These are phyloP conservation scores for Malus hybrid DNA, from an alignment of 331 rosid genomes.

Conservation along the genomic window DNA sequence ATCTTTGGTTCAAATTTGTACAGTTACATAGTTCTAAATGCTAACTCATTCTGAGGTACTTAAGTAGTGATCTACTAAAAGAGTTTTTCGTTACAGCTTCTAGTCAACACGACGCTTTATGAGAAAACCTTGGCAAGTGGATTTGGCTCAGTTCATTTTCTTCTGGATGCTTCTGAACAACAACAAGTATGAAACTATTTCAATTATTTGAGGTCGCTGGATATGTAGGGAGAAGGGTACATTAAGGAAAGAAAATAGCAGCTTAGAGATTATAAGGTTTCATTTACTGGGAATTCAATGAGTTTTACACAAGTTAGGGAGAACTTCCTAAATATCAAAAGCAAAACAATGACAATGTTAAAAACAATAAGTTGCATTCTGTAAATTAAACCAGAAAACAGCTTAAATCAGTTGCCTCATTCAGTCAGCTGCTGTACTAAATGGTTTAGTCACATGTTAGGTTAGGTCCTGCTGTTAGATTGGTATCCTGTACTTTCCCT, in stretches of 20 bases:
- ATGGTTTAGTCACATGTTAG: not conserved
- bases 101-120: constrained; percentile 86
- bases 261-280: not conserved
- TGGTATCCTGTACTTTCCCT: not conserved
- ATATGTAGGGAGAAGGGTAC: not conserved
- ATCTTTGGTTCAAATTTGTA: not conserved
- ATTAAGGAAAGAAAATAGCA: not conserved
- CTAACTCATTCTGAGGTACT: constrained; percentile 10
- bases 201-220: not conserved
- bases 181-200: constrained; percentile 62
- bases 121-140: constrained; percentile 98
- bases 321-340: not conserved
- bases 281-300: not conserved
- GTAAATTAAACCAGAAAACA: not conserved
- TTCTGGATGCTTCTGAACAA: constrained; percentile 96
- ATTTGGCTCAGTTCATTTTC: constrained; percentile 92
- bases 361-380: not conserved
- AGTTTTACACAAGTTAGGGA: not conserved
- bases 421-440: not conserved
- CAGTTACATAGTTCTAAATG: constrained; percentile 1
- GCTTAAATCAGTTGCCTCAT: not conserved
- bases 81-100: constrained; percentile 47
- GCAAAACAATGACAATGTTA: not conserved
- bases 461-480: not conserved
- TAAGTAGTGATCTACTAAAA: constrained; percentile 15